These are phyloP conservation scores for Zymoseptoria brevis DNA, from an alignment of 2,329 filamentous ascomycete species.

Conservation along the genomic window DNA sequence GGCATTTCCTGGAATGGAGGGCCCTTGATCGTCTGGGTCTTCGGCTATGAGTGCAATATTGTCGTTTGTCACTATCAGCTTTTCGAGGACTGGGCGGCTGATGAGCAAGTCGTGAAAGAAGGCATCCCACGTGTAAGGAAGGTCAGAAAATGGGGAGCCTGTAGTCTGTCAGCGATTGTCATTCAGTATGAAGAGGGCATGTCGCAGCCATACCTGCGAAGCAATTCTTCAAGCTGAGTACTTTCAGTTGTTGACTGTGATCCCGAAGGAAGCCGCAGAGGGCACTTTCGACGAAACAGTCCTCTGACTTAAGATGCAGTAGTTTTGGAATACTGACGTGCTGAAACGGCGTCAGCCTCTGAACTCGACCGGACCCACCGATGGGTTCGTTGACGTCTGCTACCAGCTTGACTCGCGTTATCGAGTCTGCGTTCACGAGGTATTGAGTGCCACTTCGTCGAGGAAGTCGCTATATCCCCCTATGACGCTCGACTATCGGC, in stretches of 20 bases:
- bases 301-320: background rate
- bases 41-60: background rate
- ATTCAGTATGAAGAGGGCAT: background rate
- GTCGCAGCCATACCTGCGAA: background rate
- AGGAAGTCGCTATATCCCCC: background rate
- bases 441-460: background rate
- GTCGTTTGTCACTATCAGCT: background rate
- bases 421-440: background rate
- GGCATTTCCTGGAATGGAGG: background rate
- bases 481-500: background rate
- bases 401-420: background rate
- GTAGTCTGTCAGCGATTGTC: background rate
- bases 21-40: background rate
- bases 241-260: background rate
- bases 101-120: background rate
- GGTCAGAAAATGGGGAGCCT: background rate
- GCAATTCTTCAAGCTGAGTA: background rate
- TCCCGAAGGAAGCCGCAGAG: background rate
- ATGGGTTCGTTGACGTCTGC: background rate
- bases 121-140: background rate
- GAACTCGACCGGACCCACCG: background rate
- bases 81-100: background rate
- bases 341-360: background rate
- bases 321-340: background rate
- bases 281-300: background rate